Base-by-base conservation (phyloP, 768 basidiomycete genomes). In the Phylloporus scabripes region DNA sequence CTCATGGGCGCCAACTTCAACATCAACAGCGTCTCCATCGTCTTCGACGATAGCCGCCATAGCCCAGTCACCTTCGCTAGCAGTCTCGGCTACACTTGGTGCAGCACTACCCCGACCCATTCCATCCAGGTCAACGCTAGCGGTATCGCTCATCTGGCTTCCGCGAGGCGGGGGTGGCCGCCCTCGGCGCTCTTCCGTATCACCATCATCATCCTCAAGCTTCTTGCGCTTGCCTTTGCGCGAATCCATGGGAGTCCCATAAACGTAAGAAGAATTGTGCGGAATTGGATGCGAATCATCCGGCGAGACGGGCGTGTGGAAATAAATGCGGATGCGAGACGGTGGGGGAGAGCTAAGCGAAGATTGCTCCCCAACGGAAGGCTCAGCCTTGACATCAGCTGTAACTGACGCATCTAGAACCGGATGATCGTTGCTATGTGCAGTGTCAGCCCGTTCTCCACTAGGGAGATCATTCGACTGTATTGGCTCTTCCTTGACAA, bases 151-250 rank as follows among this genome's bases (percentile, higher is more conserved):
- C 61, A 70, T 56, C 55, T 68, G 66, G 51, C 67, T 59, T 49
- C 67, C 59, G 46, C 65, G 71, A 54, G 72, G 71, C 51, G 85
- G 83, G 18, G 85, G 86, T 21, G 83, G 83, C 36, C 79, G 78
- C 52, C 72, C 77, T 54, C 85, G 78, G 49, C 79, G 77, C 59
- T 88, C 85, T 65, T 90, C 86, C 51, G 77, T 60, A 66, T 91
- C 87, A 53, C 78, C 85, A 69, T 90, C 88, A 66, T 90, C 88
- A 70, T 91, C 89, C 65, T 90, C 89, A 69, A 87, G 70, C 74
- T 92, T 91, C 74, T 91, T 92, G 62, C 88, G 77, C 69, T 91
- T 91, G 51, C 87, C 88, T 66, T 87, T 89, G 62, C 85, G 79
- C 49, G 63, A 67, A 64, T 84, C 82, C 53, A 81, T 77, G 39